Base-by-base conservation (phyloP, 2,329 filamentous ascomycete species). In the Colletotrichum siamense region DNA sequence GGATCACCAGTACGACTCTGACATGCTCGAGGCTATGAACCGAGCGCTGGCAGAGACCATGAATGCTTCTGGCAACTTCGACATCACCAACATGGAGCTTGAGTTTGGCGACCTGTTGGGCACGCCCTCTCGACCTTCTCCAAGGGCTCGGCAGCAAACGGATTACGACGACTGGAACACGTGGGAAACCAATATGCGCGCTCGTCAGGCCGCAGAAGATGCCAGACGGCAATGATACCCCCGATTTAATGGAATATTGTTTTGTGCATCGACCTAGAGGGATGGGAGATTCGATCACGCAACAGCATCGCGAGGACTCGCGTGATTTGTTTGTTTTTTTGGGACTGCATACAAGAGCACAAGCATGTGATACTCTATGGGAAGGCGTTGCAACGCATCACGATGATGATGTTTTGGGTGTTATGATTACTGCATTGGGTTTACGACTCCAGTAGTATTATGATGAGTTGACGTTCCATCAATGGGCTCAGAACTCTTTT, bases 11-110 rank as follows among this genome's bases (percentile, higher is more conserved):
- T 76, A 76, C 30, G 74, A 76, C 28, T 59, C 70, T 8, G 74
- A 76, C 34, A 76, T 76, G 74, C 61, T 76, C 18, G 74, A 76
- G 57, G 74, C 74, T 26, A 76, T 76, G 74, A 76, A 76, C 28
- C 70, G 74, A 64, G 74, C 74, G 22, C 49, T 76, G 44, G 74
- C 74, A 5, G 74, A 76, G 70, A 69, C 74, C 9, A 65, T 76
- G 49, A 65, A 73, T 15, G 55, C 69, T 10, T 32, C 64, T 32
- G 64, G 64, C 30, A 74, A 66, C 49, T 76, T 76, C 26, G 74
- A 76, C 26, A 73, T 76, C 16, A 64, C 70, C 44, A 69, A 49
- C 26, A 76, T 76, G 74, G 65, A 73, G 26, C 57, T 76, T 24
- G 74, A 76, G 12, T 76, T 76, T n/a, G 74, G 74, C 28, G 74